A percentile compares a stretch with the other conserved stretches of the same genome.
phyloP scores from a whole-genome alignment of 352 stramenopile genomes.

The Globisporangium recalcitrans region DNA sequence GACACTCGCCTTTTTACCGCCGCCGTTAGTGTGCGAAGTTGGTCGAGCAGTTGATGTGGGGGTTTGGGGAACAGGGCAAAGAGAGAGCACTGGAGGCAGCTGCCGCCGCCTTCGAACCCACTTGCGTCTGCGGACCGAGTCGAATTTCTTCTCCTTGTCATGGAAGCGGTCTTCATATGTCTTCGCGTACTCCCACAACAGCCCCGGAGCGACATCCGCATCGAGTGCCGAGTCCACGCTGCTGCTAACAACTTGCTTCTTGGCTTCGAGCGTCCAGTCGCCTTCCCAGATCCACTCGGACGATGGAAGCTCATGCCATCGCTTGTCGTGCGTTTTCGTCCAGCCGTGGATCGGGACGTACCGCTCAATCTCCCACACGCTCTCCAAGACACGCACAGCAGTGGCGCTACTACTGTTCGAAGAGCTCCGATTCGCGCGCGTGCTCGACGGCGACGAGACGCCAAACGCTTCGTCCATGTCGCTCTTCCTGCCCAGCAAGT shows the following conservation, averaged over 20 bases:
- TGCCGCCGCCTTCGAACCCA: conserved; percentile 62
- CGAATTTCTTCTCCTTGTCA: conserved; percentile 69
- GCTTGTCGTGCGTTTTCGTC: conserved; percentile 54
- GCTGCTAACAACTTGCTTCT: conserved; percentile 17
- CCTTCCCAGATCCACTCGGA: conserved; percentile 81
- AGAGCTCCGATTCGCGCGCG: background rate
- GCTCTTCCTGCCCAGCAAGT: conserved; percentile 34
- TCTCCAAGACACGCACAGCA: conserved; percentile 52
- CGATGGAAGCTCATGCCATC: conserved; percentile 53
- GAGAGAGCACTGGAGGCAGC: conserved; percentile 42
- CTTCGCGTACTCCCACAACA: conserved; percentile 62
- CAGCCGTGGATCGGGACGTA: conserved; percentile 74
- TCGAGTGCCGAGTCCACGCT: conserved; percentile 19
- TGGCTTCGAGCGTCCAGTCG: conserved; percentile 55
- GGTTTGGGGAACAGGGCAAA: background rate
- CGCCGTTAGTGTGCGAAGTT: background rate
- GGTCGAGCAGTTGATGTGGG: background rate
- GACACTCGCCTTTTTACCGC: background rate
- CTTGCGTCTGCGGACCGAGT: conserved; percentile 59
- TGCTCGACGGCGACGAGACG: conserved; percentile 16
- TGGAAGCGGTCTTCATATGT: conserved; percentile 68
- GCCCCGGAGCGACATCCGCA: conserved; percentile 7
- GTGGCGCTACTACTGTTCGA: conserved; percentile 17
- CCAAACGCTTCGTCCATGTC: conserved; percentile 44
- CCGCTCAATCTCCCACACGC: conserved; percentile 65